A percentile compares a stretch with the other conserved stretches of the same genome.
These are phyloP conservation scores for Clitopilus passeckerianus DNA, from an alignment of 768 basidiomycete species.

Conservation along the genomic window DNA sequence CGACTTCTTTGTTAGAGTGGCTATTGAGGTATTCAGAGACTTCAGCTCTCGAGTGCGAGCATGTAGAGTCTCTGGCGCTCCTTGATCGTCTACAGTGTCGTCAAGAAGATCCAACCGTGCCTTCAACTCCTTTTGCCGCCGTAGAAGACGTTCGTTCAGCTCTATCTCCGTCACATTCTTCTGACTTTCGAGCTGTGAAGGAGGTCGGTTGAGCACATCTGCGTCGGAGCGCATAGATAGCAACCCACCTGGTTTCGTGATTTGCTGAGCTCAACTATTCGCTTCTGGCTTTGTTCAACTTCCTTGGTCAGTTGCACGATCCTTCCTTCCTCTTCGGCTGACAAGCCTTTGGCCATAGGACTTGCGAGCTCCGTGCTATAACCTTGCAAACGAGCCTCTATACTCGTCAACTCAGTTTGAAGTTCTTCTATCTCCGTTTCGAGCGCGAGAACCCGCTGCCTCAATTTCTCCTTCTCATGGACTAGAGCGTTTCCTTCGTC, in stretches of 20 bases:
- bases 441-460: conserved; percentile 53
- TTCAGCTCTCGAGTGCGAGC: conserved; percentile 65
- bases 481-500: conserved; percentile 56
- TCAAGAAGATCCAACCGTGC: conserved; percentile 73
- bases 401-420: conserved; percentile 60
- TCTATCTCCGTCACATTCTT: conserved; percentile 90
- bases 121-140: conserved; percentile 75
- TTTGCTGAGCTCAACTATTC: conserved; percentile 63
- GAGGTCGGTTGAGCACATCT: background rate
- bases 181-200: conserved; percentile 55
- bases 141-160: conserved; percentile 81
- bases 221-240: background rate
- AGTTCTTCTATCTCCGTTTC: conserved; percentile 69
- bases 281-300: conserved; percentile 69
- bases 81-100: conserved; percentile 50
- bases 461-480: conserved; percentile 67
- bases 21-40: conserved; percentile 61
- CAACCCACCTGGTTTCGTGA: conserved; percentile 63
- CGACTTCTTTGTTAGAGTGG: conserved; percentile 55
- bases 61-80: conserved; percentile 65
- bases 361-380: conserved; percentile 67
- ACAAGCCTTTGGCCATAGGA: conserved; percentile 72
- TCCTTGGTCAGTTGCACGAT: conserved; percentile 70
- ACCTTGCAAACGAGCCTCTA: conserved; percentile 59
- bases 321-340: conserved; percentile 60